A percentile compares a stretch with the other conserved stretches of the same genome.
Conservation (phyloP, 441 rosid species). For the Mallotus repandus region DNA sequence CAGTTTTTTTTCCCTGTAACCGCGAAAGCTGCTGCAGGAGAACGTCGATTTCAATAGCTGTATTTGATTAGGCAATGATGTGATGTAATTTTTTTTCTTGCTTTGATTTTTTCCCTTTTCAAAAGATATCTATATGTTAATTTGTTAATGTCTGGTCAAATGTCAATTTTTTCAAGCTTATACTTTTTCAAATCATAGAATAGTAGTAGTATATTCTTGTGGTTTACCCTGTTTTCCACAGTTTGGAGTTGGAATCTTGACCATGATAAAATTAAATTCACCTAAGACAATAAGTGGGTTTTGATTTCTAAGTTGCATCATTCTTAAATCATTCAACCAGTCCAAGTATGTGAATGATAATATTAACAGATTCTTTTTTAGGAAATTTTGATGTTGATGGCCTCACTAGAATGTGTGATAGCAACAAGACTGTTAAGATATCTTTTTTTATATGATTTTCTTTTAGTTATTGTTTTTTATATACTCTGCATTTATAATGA, state of each 20-base stretch:
- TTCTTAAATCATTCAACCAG: background rate
- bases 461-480: background rate
- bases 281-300: background rate
- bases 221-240: background rate
- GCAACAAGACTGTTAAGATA: slow-evolving; percentile 28
- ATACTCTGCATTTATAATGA: slow-evolving; percentile 11
- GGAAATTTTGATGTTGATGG: slow-evolving; percentile 16
- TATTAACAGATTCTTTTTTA: background rate
- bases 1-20: slow-evolving; percentile 21
- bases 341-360: background rate
- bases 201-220: background rate
- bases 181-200: slow-evolving; percentile 14
- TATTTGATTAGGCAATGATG: slow-evolving; percentile 28
- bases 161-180: slow-evolving; percentile 17
- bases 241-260: slow-evolving; percentile 15
- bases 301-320: background rate
- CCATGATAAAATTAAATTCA: background rate
- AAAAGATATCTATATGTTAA: background rate
- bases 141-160: slow-evolving; percentile 23
- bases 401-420: slow-evolving; percentile 28
- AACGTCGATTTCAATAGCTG: slow-evolving; percentile 18
- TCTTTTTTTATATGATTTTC: background rate
- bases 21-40: slow-evolving; percentile 19
- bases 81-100: slow-evolving; percentile 23
- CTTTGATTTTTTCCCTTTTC: slow-evolving; percentile 15